Percentiles rank a stretch among this genome's conserved stretches.
These are phyloP conservation scores for Onygenales sp. DNA, from an alignment of 2,329 filamentous ascomycete species.

Conservation along the genomic window DNA sequence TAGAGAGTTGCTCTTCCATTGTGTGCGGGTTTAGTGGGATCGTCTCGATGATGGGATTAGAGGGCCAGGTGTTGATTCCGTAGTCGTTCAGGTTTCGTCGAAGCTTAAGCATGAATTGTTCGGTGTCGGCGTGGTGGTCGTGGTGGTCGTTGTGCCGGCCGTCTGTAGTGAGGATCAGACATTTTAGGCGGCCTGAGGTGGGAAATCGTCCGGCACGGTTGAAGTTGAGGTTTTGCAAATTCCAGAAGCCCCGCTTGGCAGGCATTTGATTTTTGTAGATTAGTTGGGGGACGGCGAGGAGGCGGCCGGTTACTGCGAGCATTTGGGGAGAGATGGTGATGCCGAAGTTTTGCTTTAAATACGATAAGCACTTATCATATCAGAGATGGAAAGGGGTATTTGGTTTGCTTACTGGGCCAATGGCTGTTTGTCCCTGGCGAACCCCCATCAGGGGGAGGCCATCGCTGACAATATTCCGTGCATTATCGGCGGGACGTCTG, in stretches of 20 bases:
- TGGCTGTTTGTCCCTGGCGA: background rate
- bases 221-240: conserved; percentile 1
- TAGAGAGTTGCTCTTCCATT: too few relatives aligned
- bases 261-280: conserved; percentile 2
- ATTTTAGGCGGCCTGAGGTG: background rate
- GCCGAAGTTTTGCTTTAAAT: conserved; percentile 9
- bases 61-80: background rate
- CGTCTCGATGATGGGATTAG: too few relatives aligned
- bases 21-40: too few relatives aligned
- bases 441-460: conserved; percentile 26
- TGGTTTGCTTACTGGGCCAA: conserved; percentile 3
- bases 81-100: background rate
- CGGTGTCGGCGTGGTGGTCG: background rate
- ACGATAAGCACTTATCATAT: background rate
- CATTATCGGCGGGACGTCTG: conserved; percentile 56
- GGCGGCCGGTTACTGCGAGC: conserved; percentile 10
- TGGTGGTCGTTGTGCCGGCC: too few relatives aligned
- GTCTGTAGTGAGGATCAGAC: too few relatives aligned
- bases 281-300: conserved; percentile 9
- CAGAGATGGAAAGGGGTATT: background rate
- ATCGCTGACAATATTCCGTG: conserved; percentile 50
- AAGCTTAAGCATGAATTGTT: background rate
- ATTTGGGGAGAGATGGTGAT: conserved; percentile 10
- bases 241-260: conserved; percentile 2
- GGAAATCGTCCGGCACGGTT: background rate